Base-by-base conservation (phyloP, 2,329 filamentous ascomycete species). In the Epichloe sp. region DNA sequence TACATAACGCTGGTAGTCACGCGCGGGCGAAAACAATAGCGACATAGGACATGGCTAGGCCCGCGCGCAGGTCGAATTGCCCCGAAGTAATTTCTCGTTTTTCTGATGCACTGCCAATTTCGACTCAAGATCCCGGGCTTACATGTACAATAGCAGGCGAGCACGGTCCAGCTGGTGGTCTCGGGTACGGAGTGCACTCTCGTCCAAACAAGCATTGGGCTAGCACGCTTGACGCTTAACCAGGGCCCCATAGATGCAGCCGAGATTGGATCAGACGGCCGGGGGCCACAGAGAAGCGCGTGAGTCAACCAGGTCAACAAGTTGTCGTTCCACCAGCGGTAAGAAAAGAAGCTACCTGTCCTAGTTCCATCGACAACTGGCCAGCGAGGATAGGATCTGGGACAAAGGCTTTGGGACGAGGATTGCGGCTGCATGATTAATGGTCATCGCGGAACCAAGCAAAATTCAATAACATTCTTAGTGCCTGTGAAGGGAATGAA, bases 221-320 rank as follows among this genome's bases (percentile, higher is more conserved):
- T 41, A 8, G 44, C 44, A 47, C 26, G 26, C 26, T 42, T 34
- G 37, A 26, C 26, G 26, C 26, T 21, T 8, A n/a, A 37, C 26
- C 31, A 19, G 23, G 14, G 10, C 17, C 26, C 6, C 19, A 17
- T 3, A 49, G 44, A 48, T 47, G 21, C 43, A 51, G 34, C 48
- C 51, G 48, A 54, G 51, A 54, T 54, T 54, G 37, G 23, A 37
- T n/a, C 14, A 26, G 44, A 46, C 12, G 10, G 36, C 5, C 14
- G 17, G 15, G 21, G 38, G 17, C 37, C 26, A 31, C 8, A 34
- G 21, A 36, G 41, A 49, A n/a, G 45, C 34, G 45, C n/a, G 7
- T 23, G 31, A 11, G 31, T 15, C 26, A 31, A 31, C 26, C 26
- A 31, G 8, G 26, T 31, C 26, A 31, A 31, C 26, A 31, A 40